Evolutionary conservation across 495 filamentous ascomycete species (phyloP).

Genomic region (Trichoderma reesei): DNA sequence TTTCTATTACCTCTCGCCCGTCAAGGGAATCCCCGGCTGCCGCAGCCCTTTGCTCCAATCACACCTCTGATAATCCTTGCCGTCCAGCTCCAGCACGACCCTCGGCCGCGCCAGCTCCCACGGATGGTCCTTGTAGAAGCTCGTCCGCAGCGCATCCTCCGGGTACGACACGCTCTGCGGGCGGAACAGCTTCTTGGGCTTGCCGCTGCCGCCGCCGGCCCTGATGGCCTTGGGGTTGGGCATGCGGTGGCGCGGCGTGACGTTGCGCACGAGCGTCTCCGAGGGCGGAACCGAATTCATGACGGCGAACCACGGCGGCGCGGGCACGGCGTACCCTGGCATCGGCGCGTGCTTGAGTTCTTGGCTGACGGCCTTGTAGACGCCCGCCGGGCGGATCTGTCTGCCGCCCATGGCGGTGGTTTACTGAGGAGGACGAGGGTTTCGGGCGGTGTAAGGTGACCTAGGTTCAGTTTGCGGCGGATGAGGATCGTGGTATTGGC

Average conservation of each 20-base stretch:
- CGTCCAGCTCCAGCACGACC: conserved; percentile 75
- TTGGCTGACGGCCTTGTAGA: neutral
- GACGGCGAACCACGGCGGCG: conserved; percentile 68
- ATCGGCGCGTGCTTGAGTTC: conserved; percentile 5
- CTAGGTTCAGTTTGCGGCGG: neutral
- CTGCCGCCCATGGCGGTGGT: conserved; percentile 8
- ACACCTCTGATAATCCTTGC: conserved; percentile 60
- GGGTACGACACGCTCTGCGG: conserved; percentile 71
- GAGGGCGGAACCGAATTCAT: conserved; percentile 68
- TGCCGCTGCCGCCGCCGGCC: conserved; percentile 13
- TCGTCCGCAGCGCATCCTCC: conserved; percentile 68
- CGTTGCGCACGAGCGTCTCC: conserved; percentile 59
- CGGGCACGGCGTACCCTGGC: neutral
- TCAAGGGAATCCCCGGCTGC: conserved; percentile 69
- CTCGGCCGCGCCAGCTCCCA: conserved; percentile 92
- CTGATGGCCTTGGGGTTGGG: conserved; percentile 38
- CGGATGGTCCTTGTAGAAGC: conserved; percentile 89
- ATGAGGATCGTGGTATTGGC: neutral
- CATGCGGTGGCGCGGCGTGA: conserved; percentile 50
- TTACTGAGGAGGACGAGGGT: neutral
- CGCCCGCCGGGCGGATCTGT: conserved; percentile 9
- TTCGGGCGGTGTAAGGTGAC: neutral
- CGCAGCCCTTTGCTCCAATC: conserved; percentile 68
- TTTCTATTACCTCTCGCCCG: conserved; percentile 68
- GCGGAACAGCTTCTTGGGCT: conserved; percentile 65